Evolutionary conservation across 106 monocot genomes (phyloP).

Genomic region (Alisma plantagoaquatica): DNA sequence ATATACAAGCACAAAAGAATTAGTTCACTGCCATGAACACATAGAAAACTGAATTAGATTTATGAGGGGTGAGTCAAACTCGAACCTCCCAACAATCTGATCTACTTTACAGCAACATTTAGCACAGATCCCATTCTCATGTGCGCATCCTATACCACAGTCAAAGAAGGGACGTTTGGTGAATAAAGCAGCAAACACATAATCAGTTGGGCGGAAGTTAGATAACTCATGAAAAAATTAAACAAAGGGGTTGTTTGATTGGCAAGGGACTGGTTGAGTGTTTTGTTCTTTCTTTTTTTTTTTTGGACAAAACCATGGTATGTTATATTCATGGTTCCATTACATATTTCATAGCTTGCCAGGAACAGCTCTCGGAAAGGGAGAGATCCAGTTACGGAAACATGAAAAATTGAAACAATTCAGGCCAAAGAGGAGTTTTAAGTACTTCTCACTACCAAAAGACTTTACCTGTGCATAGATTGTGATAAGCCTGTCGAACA

Average conservation of each 20-base stretch:
- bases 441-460: too few relatives aligned
- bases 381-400: too few relatives aligned
- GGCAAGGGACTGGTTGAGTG: too few relatives aligned
- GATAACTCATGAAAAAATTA: too few relatives aligned
- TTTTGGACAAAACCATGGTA: too few relatives aligned
- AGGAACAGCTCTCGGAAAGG: too few relatives aligned
- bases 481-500: conserved; percentile 90
- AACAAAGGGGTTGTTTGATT: too few relatives aligned
- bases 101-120: conserved; percentile 62
- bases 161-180: background rate
- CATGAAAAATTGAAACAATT: too few relatives aligned
- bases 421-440: too few relatives aligned
- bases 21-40: background rate
- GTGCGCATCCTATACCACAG: conserved; percentile 52
- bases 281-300: too few relatives aligned
- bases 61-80: background rate
- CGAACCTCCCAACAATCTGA: conserved; percentile 63
- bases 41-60: background rate
- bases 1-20: background rate
- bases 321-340: too few relatives aligned
- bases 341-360: too few relatives aligned
- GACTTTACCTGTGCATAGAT: conserved; percentile 53
- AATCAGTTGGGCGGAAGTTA: background rate
- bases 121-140: conserved; percentile 57
- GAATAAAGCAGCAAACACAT: background rate